Conservation (phyloP, 306 rosid species). For the Lablab purpureus region DNA sequence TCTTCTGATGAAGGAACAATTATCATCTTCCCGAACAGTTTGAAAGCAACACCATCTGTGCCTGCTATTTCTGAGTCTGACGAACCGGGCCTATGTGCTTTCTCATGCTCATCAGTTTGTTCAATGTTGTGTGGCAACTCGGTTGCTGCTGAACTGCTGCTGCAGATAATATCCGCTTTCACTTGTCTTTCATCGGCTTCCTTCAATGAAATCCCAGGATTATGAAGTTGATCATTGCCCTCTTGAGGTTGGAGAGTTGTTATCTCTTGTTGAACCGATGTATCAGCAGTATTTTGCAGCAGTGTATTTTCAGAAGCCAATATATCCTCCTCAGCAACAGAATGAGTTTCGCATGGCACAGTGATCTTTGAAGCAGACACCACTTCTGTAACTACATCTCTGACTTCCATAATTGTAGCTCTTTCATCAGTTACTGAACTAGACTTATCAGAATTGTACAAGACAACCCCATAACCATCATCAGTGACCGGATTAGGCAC, state of each 20-base stretch:
- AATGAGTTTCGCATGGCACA: no score
- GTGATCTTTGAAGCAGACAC: no score
- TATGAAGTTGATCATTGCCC: no score
- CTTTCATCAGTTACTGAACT: no score
- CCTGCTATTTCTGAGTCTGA: conserved; percentile 64
- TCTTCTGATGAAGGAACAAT: conserved; percentile 57
- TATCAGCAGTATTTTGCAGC: conserved; percentile 43
- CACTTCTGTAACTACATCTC: no score
- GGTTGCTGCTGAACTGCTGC: conserved; percentile 48
- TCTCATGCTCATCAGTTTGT: conserved; percentile 39
- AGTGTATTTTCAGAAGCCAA: conserved; percentile 36
- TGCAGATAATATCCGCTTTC: conserved; percentile 52
- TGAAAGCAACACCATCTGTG: conserved; percentile 68
- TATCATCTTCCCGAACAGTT: conserved; percentile 79
- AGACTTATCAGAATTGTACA: no score
- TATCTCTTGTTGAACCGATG: conserved; percentile 46
- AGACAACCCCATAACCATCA: no score
- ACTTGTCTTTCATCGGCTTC: conserved; percentile 47
- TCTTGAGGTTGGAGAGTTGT: conserved; percentile 40
- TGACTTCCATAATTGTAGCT: no score
- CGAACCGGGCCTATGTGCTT: conserved; percentile 39
- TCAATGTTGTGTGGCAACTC: conserved; percentile 60
- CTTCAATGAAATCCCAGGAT: conserved; percentile 16
- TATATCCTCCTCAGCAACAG: no score
- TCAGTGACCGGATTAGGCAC: no score